phyloP scores from a whole-genome alignment of 164 flowering plant genomes.

The Houttuynia cordata region DNA sequence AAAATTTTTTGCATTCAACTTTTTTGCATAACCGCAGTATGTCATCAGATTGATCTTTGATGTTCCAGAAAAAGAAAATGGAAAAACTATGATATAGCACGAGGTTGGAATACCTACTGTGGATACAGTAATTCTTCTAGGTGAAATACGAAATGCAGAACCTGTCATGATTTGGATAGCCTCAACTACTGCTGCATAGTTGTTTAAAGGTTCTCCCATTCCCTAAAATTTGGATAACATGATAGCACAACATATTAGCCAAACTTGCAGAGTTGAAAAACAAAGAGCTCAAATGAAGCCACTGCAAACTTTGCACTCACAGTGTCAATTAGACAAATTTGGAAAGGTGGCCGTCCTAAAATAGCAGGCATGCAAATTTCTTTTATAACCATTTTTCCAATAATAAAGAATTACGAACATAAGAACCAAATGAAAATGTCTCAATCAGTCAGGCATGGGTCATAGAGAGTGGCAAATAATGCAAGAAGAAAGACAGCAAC shows the following conservation, averaged over 20 bases:
- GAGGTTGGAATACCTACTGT: constrained; percentile 43
- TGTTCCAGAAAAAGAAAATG: neutral
- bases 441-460: too few relatives aligned
- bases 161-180: constrained; percentile 64
- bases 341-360: too few relatives aligned
- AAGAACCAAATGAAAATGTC: too few relatives aligned
- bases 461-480: too few relatives aligned
- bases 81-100: neutral
- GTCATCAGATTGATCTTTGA: neutral
- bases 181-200: constrained; percentile 69
- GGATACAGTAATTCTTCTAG: constrained; percentile 79
- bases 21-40: neutral
- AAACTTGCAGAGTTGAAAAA: neutral
- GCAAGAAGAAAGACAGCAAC: too few relatives aligned
- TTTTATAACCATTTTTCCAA: too few relatives aligned
- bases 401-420: too few relatives aligned
- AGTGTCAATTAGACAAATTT: too few relatives aligned
- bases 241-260: neutral
- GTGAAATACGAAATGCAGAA: constrained; percentile 73
- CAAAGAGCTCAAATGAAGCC: too few relatives aligned
- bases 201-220: constrained; percentile 98
- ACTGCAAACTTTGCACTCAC: too few relatives aligned
- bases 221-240: constrained; percentile 42
- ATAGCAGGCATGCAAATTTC: too few relatives aligned
- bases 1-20: too few relatives aligned